These are phyloP conservation scores for Saccharomycopsis sp. DNA, from an alignment of 805 yeast species.

Conservation along the genomic window DNA sequence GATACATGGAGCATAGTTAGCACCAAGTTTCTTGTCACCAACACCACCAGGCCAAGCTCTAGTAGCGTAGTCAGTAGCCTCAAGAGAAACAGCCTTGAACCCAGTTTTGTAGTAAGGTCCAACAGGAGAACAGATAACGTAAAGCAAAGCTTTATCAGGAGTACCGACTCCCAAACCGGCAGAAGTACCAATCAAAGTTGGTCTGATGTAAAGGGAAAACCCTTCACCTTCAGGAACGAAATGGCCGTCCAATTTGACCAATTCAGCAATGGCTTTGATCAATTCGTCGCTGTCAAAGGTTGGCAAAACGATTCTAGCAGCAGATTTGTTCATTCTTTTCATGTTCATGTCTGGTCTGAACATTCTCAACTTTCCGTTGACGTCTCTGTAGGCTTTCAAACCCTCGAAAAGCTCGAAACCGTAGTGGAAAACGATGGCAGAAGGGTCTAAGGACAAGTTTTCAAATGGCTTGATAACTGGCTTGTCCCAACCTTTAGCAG, in stretches of 20 bases:
- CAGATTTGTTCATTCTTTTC: constrained; percentile 84
- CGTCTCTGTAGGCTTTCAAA: constrained; percentile 77
- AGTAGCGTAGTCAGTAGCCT: constrained; percentile 92
- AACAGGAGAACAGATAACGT: constrained; percentile 88
- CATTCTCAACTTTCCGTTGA: constrained; percentile 61
- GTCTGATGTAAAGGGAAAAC: constrained; percentile 87
- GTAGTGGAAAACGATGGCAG: constrained; percentile 87
- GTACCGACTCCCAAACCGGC: constrained; percentile 80
- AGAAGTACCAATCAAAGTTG: constrained; percentile 91
- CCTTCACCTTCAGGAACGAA: constrained; percentile 85
- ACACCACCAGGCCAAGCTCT: constrained; percentile 99
- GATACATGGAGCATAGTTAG: constrained; percentile 95
- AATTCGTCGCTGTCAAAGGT: constrained; percentile 74
- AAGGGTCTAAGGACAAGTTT: constrained; percentile 71
- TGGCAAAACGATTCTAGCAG: constrained; percentile 85
- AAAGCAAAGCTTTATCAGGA: constrained; percentile 78
- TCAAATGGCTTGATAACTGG: constrained; percentile 88
- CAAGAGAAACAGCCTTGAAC: constrained; percentile 88
- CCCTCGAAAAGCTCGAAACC: constrained; percentile 96
- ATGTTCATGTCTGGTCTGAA: constrained; percentile 92
- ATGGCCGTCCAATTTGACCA: constrained; percentile 65
- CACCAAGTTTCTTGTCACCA: constrained; percentile 95
- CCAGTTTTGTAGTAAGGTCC: constrained; percentile 96
- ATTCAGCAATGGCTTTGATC: constrained; percentile 62
- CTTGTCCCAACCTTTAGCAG: constrained; percentile 73